Conservation (phyloP, 2,329 filamentous ascomycete species). For the Paraphoma sp. region DNA sequence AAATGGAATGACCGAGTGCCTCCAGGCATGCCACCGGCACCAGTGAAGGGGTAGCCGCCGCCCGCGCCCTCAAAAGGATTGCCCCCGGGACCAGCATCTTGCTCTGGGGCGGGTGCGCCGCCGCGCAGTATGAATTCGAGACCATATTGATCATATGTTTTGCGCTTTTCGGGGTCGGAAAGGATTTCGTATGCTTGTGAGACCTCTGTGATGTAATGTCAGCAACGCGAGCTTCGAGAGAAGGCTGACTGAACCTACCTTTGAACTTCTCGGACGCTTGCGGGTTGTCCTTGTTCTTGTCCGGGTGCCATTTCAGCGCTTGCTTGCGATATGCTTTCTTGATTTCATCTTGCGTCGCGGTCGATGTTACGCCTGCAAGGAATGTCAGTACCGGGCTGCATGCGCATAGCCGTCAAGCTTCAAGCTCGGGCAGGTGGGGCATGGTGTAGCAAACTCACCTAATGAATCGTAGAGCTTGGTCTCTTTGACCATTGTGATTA, state of each 20-base stretch:
- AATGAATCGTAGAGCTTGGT: conserved; percentile 94
- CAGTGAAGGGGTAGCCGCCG: conserved; percentile 60
- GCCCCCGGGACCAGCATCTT: conserved; percentile 39
- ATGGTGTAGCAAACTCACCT: conserved; percentile 44
- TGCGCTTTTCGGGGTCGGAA: conserved; percentile 94
- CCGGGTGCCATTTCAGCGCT: conserved; percentile 90
- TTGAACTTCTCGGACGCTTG: conserved; percentile 93
- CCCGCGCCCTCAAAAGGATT: conserved; percentile 55
- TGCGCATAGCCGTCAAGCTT: conserved; percentile 15
- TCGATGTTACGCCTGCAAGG: conserved; percentile 68
- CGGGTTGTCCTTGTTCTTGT: conserved; percentile 96
- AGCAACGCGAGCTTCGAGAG: conserved; percentile 9
- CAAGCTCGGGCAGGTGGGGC: conserved; percentile 26
- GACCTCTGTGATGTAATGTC: conserved; percentile 64
- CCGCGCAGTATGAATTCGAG: conserved; percentile 90
- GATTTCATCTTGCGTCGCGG: conserved; percentile 89
- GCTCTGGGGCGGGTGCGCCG: conserved; percentile 69
- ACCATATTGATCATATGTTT: conserved; percentile 92
- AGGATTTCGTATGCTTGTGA: conserved; percentile 98
- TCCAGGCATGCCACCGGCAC: conserved; percentile 64
- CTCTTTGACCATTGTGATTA: conserved; percentile 82
- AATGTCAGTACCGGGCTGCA: conserved; percentile 25
- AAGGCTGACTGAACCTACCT: conserved; percentile 50
- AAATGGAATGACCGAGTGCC: conserved; percentile 69
- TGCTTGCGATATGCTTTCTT: conserved; percentile 95